Base-by-base conservation (phyloP, 352 stramenopile species). In the Thalassiosira exigua region DNA sequence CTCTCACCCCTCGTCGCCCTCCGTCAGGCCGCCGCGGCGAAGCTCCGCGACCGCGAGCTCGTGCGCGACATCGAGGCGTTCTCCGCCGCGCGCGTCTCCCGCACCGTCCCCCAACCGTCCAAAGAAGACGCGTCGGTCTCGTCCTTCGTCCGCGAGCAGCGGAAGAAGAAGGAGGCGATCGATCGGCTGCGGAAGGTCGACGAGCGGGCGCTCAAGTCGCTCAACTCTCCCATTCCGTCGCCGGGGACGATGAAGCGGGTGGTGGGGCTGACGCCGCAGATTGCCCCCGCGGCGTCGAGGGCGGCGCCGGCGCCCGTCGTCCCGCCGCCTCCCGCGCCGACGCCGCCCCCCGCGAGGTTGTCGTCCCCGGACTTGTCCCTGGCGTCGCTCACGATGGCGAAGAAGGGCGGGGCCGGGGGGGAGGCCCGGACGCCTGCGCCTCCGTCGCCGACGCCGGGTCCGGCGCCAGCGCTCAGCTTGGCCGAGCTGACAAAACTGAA, bases 121-220 rank as follows among this genome's bases (percentile, higher is more conserved):
- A 69, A 75, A 32, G 42, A 73, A 30, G 69, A 80, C 57, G 75
- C 62, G 14, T 84, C 69, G 1, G 53, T 67, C 19, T 73, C 62
- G 12, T 53, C 69, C n/a, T 84, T 84, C 42, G 64, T 84, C 48
- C 30, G 54, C 24, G 62, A 84, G 56, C 75, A 84, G 73, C 61
- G 62, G 11, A 72, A 36, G 33, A 84, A 84, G 48, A 80, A 84
- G 21, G 75, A 72, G 33, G 75, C 74, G 39, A 58, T 84, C 46
- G 69, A 80, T 58, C 46, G 52, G 42, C 44, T 84, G 27, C 58
- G 42, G 17, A 65, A 76, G 65, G 33, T 68, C 21, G 57, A 84
- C 30, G 17, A 50, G 29, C 48, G 77, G 36, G 62, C 53, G 27
- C 50, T 84, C 27, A 79, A 75, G 33, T 71, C 67, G 44, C 52